phyloP scores from a whole-genome alignment of 2,329 filamentous ascomycete species.

The Aureobasidium pullulans region DNA sequence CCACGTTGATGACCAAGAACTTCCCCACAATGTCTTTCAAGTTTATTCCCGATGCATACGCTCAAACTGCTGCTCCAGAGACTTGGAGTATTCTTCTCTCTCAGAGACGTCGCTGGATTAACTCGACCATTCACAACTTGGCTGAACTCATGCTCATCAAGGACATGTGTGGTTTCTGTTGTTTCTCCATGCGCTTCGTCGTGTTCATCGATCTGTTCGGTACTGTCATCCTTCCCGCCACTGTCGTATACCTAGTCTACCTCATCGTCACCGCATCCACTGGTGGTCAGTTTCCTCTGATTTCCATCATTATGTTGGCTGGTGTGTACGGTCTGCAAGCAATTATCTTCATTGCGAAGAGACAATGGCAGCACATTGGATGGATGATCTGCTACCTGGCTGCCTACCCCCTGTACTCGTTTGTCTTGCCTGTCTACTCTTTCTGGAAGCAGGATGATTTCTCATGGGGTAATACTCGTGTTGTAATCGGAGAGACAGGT shows the following conservation, averaged over 20 bases:
- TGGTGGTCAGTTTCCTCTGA: slow-evolving; percentile 69
- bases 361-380: slow-evolving; percentile 96
- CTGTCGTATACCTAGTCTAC: slow-evolving; percentile 77
- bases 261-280: slow-evolving; percentile 74
- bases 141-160: slow-evolving; percentile 82
- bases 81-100: slow-evolving; percentile 90
- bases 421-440: slow-evolving; percentile 86
- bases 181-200: slow-evolving; percentile 95
- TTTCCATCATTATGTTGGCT: slow-evolving; percentile 83
- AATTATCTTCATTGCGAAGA: slow-evolving; percentile 90
- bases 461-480: slow-evolving; percentile 95
- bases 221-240: slow-evolving; percentile 85
- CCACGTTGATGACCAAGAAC: slow-evolving; percentile 95
- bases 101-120: slow-evolving; percentile 99
- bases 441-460: slow-evolving; percentile 99
- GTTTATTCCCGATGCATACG: slow-evolving; percentile 88
- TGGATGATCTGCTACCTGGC: slow-evolving; percentile 99
- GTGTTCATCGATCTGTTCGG: slow-evolving; percentile 91
- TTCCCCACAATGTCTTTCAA: slow-evolving; percentile 96
- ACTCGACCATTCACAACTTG: slow-evolving; percentile 95
- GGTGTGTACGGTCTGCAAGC: slow-evolving; percentile 93
- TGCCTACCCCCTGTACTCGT: slow-evolving; percentile 91
- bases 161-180: slow-evolving; percentile 97
- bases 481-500: slow-evolving; percentile 91
- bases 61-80: slow-evolving; percentile 87